These are phyloP conservation scores for Kwoniella shandongensis DNA, from an alignment of 768 basidiomycete species.

Conservation along the genomic window DNA sequence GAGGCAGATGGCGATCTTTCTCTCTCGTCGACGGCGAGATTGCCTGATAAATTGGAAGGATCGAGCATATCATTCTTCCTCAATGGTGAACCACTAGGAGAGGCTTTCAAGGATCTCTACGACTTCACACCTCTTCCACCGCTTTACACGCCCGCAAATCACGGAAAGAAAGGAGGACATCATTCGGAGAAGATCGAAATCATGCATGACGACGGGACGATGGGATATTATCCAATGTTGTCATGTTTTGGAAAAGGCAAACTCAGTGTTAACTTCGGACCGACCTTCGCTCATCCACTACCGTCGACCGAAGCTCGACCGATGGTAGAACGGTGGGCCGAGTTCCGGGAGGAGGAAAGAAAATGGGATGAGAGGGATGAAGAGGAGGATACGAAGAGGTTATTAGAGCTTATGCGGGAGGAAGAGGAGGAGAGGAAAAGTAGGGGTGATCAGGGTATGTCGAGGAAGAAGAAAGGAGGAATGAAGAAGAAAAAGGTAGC, in stretches of 20 bases:
- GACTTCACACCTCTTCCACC: slow-evolving; percentile 81
- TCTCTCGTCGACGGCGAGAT: background rate
- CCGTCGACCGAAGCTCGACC: slow-evolving; percentile 59
- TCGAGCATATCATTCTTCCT: slow-evolving; percentile 86
- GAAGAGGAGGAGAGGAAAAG: slow-evolving; percentile 10
- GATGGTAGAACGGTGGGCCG: slow-evolving; percentile 76
- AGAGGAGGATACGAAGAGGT: slow-evolving; percentile 9
- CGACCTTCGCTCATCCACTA: slow-evolving; percentile 59
- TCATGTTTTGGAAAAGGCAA: slow-evolving; percentile 88
- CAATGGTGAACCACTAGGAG: slow-evolving; percentile 79
- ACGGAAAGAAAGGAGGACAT: slow-evolving; percentile 64
- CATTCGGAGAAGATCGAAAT: slow-evolving; percentile 60
- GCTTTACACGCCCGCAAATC: slow-evolving; percentile 62
- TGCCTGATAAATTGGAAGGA: slow-evolving; percentile 45
- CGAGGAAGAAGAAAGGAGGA: background rate
- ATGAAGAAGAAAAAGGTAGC: slow-evolving; percentile 1
- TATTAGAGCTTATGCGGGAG: slow-evolving; percentile 8
- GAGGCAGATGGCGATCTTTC: background rate
- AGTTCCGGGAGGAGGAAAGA: slow-evolving; percentile 75
- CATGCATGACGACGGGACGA: slow-evolving; percentile 84
- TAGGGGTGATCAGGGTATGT: background rate
- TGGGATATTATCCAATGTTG: slow-evolving; percentile 94
- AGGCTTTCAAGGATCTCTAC: slow-evolving; percentile 83
- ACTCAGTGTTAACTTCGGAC: slow-evolving; percentile 83
- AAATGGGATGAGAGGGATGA: slow-evolving; percentile 18